Conservation (phyloP, 2,329 filamentous ascomycete species). For the Paracamarosporium sp. region DNA sequence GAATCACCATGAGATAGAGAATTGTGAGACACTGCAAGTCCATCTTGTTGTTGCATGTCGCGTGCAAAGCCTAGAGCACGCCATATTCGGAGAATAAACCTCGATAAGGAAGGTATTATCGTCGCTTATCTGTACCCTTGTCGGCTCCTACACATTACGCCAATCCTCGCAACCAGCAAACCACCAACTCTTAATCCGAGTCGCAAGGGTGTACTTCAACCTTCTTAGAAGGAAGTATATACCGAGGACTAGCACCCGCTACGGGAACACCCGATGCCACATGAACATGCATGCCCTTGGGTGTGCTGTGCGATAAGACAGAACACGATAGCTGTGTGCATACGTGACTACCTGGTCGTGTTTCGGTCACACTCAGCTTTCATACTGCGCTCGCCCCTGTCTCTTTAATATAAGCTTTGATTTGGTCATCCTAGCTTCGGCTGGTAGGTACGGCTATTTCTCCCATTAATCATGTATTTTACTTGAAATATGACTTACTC, state of each 20-base stretch:
- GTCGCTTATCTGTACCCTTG: neutral
- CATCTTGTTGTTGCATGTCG: neutral
- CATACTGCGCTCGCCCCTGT: no score
- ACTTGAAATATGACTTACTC: no score
- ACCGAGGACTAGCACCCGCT: neutral
- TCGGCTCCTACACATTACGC: neutral
- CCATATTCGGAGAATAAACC: neutral
- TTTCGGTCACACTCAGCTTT: no score
- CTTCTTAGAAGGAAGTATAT: neutral
- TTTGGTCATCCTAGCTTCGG: no score
- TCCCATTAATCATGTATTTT: no score
- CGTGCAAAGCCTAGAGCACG: neutral
- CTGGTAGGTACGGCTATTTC: no score
- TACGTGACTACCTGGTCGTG: neutral
- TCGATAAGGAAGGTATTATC: neutral
- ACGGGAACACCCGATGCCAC: neutral
- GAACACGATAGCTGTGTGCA: neutral
- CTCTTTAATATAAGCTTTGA: no score
- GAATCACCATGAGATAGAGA: neutral
- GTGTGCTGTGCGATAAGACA: neutral
- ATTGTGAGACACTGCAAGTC: neutral
- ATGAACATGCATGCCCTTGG: neutral
- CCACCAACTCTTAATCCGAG: neutral
- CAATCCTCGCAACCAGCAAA: neutral
- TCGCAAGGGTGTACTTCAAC: neutral